Evolutionary conservation across 345 rosid species (phyloP).

Genomic region (Crucihimalaya himalaica): DNA sequence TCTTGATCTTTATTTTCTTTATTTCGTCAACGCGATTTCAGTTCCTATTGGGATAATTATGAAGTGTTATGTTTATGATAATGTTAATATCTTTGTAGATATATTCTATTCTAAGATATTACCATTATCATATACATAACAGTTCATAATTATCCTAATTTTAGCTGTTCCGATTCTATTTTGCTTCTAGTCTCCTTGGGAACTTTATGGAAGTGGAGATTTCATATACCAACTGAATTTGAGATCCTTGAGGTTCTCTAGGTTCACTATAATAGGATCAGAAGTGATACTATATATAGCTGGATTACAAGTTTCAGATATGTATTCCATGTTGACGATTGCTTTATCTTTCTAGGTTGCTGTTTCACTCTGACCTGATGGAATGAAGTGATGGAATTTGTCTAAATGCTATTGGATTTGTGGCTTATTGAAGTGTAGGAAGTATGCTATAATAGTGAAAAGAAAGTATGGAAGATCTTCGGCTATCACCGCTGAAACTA

Average conservation of each 20-base stretch:
- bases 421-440: background rate
- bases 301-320: background rate
- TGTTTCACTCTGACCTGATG: background rate
- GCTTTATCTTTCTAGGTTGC: constrained; percentile 10
- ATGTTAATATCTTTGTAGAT: no score
- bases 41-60: no score
- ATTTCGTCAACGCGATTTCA: constrained; percentile 15
- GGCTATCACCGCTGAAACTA: constrained; percentile 58
- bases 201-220: background rate
- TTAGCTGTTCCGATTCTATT: background rate
- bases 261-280: constrained; percentile 1
- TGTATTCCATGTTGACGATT: constrained; percentile 19
- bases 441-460: constrained; percentile 16
- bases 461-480: constrained; percentile 63
- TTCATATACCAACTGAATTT: background rate
- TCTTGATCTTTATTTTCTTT: constrained; percentile 1
- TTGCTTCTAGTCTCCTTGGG: background rate
- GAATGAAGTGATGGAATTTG: background rate
- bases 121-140: no score
- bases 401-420: background rate
- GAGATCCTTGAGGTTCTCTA: background rate
- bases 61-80: no score
- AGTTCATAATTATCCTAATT: no score
- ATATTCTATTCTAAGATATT: no score
- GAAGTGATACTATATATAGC: background rate